Percentiles rank a stretch among this genome's conserved stretches.
These are phyloP conservation scores for Fagopyrum esculentum DNA, from an alignment of 148 eudicot genomes.

Conservation along the genomic window DNA sequence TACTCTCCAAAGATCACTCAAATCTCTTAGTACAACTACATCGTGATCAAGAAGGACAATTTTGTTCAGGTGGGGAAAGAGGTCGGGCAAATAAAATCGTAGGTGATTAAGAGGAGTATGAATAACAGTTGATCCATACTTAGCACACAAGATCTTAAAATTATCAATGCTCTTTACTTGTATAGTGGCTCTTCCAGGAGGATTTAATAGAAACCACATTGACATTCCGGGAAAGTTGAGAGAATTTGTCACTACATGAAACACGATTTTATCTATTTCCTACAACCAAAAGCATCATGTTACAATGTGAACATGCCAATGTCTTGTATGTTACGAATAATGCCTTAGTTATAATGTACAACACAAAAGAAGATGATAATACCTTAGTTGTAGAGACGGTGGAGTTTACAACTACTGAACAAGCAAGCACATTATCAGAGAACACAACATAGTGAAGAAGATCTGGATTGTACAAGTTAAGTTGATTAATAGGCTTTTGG, in stretches of 20 bases:
- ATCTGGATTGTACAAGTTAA: constrained; percentile 39
- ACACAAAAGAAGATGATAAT: constrained; percentile 16
- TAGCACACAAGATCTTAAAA: constrained; percentile 43
- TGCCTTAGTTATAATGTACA: background rate
- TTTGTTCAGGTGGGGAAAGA: constrained; percentile 71
- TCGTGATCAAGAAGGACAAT: constrained; percentile 92
- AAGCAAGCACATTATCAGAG: constrained; percentile 90
- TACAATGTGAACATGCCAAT: background rate
- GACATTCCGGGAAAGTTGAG: constrained; percentile 75
- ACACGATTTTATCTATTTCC: constrained; percentile 75
- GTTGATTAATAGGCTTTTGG: constrained; percentile 44
- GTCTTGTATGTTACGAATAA: background rate
- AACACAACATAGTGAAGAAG: constrained; percentile 75
- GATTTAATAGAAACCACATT: constrained; percentile 84
- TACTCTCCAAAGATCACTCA: constrained; percentile 58
- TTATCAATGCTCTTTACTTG: constrained; percentile 50
- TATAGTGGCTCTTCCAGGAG: constrained; percentile 73
- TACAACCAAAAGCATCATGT: constrained; percentile 22
- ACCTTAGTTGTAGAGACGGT: constrained; percentile 72
- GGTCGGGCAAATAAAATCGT: constrained; percentile 81
- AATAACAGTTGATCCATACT: constrained; percentile 27
- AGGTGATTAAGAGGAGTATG: constrained; percentile 75
- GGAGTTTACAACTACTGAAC: constrained; percentile 85
- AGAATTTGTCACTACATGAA: constrained; percentile 89
- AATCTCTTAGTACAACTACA: constrained; percentile 82